Evolutionary conservation across 441 rosid species (phyloP).

Genomic region (Isatis lusitanica): DNA sequence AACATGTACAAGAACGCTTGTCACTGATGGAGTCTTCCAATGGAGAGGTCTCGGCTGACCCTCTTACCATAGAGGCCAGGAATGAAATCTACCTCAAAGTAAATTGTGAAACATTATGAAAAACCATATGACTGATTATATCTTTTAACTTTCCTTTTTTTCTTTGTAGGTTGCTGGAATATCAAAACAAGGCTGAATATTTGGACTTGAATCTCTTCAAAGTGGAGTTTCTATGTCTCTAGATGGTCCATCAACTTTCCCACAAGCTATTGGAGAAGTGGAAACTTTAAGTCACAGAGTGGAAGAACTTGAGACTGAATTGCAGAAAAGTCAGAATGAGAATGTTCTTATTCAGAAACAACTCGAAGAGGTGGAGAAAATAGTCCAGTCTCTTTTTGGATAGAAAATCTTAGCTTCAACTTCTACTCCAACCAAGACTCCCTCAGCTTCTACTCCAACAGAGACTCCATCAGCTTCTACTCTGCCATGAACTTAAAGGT

Average conservation of each 20-base stretch:
- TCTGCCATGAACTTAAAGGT: too few species aligned
- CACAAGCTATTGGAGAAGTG: neutral
- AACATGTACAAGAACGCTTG: too few species aligned
- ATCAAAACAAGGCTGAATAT: neutral
- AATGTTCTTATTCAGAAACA: neutral
- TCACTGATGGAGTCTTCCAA: neutral
- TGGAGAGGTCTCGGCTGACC: neutral
- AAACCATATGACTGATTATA: too few species aligned
- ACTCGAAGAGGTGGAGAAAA: neutral
- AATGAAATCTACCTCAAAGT: neutral
- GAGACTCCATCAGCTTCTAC: neutral
- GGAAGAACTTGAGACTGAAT: neutral
- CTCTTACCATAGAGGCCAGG: neutral
- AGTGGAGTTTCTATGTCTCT: neutral
- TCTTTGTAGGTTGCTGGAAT: neutral
- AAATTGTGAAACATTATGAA: too few species aligned
- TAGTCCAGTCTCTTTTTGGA: neutral
- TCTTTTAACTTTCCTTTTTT: too few species aligned
- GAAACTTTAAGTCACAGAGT: neutral
- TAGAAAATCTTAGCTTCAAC: neutral
- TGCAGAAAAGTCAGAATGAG: neutral
- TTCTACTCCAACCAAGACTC: neutral
- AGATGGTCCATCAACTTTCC: neutral
- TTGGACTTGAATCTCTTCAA: constrained; percentile 13
- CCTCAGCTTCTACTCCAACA: neutral